Evolutionary conservation across 257 asterid species (phyloP).

Genomic region (Euphrasia confusa): DNA sequence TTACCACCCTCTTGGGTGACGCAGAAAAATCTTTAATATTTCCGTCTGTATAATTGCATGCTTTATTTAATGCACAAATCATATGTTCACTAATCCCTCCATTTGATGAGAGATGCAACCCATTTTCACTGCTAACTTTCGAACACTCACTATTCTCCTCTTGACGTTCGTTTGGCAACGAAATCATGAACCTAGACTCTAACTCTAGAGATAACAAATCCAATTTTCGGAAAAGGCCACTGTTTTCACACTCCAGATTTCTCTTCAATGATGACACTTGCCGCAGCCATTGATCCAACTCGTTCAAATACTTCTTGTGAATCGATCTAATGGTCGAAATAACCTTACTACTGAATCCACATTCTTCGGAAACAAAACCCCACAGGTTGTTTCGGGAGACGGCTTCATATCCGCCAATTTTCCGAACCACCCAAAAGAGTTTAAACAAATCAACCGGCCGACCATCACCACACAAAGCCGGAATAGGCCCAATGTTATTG

Average conservation of each 20-base stretch:
- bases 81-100: not conserved
- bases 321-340: constrained; percentile 41
- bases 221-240: constrained; percentile 33
- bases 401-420: constrained; percentile 44
- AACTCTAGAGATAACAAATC: constrained; percentile 44
- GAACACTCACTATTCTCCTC: constrained; percentile 7
- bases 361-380: constrained; percentile 53
- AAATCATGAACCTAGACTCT: constrained; percentile 28
- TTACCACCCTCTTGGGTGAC: constrained; percentile 23
- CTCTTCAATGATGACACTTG: constrained; percentile 23
- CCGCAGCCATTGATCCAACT: constrained; percentile 54
- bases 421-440: constrained; percentile 61
- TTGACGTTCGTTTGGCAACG: constrained; percentile 9
- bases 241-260: constrained; percentile 26
- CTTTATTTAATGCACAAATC: not conserved
- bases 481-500: constrained; percentile 43
- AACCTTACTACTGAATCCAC: constrained; percentile 36
- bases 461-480: constrained; percentile 47
- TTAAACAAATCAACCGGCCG: constrained; percentile 53
- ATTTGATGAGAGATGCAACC: not conserved
- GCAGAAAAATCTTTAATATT: constrained; percentile 17
- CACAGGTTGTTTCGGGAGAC: constrained; percentile 44
- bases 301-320: constrained; percentile 51
- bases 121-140: constrained; percentile 13
- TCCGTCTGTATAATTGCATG: not conserved